Evolutionary conservation across 495 filamentous ascomycete genomes (phyloP).

Genomic region (Hypoxylon fuscum): DNA sequence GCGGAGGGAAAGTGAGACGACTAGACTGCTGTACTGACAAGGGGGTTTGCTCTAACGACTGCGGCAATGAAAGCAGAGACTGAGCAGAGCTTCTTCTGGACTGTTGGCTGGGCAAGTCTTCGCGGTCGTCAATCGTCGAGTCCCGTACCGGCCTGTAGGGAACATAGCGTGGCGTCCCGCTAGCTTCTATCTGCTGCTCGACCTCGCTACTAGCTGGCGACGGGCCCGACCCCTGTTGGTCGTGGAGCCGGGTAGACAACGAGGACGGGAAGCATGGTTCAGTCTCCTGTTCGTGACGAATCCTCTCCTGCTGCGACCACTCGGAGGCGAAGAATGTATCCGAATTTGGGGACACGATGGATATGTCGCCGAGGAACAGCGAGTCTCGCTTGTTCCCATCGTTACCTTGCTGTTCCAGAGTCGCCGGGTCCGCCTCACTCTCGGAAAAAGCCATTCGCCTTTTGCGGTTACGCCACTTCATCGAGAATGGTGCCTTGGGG

Average conservation of each 20-base stretch:
- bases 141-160: too few relatives aligned
- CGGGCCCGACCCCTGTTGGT: neutral
- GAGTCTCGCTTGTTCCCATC: slow-evolving; percentile 1
- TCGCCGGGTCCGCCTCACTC: too few relatives aligned
- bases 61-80: neutral
- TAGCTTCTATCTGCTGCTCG: too few relatives aligned
- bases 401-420: neutral
- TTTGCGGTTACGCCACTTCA: neutral
- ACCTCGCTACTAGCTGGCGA: neutral
- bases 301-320: slow-evolving; percentile 16
- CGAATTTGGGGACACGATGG: neutral
- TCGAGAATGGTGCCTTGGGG: neutral
- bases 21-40: neutral
- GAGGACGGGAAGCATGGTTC: neutral
- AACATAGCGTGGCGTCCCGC: too few relatives aligned
- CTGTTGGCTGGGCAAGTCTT: slow-evolving; percentile 16
- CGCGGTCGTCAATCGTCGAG: slow-evolving; percentile 4
- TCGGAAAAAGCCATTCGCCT: neutral
- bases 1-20: neutral
- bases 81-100: neutral
- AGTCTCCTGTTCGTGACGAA: neutral
- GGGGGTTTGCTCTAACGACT: neutral
- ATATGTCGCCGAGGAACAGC: slow-evolving; percentile 9
- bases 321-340: slow-evolving; percentile 32
- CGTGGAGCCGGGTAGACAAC: neutral